These are phyloP conservation scores for Neurospora intermedia DNA, from an alignment of 495 filamentous ascomycete genomes.

Conservation along the genomic window DNA sequence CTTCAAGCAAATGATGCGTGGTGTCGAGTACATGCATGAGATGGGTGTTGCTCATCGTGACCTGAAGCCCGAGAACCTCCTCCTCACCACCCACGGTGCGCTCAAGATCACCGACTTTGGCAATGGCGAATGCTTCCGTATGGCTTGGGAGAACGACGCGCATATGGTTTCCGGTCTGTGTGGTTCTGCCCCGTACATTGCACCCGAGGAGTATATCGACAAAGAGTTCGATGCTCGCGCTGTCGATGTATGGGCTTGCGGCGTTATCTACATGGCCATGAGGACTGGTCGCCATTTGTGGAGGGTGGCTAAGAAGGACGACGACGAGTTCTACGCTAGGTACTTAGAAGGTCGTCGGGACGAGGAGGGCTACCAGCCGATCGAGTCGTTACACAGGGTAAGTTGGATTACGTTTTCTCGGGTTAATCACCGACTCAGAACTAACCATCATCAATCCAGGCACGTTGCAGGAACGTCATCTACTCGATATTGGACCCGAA, in stretches of 20 bases:
- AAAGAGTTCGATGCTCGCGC: constrained; percentile 93
- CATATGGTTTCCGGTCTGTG: constrained; percentile 97
- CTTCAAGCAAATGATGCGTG: constrained; percentile 99
- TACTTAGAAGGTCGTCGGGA: constrained; percentile 87
- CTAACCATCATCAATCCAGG: constrained; percentile 40
- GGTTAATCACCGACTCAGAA: constrained; percentile 6
- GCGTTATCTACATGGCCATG: constrained; percentile 99
- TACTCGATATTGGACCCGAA: constrained; percentile 99
- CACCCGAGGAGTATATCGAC: constrained; percentile 91
- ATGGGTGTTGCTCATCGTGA: constrained; percentile 99
- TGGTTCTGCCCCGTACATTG: constrained; percentile 93
- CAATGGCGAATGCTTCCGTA: constrained; percentile 98
- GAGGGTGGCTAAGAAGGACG: constrained; percentile 89
- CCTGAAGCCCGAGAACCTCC: constrained; percentile 92
- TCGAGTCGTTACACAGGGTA: constrained; percentile 92
- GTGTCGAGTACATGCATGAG: constrained; percentile 98
- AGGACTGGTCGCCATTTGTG: constrained; percentile 90
- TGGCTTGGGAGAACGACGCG: constrained; percentile 97
- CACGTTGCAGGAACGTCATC: constrained; percentile 95
- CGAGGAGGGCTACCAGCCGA: constrained; percentile 90
- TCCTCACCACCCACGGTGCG: constrained; percentile 85
- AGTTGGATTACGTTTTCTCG: constrained; percentile 26
- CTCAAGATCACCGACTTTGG: constrained; percentile 99
- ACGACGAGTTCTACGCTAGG: constrained; percentile 92
- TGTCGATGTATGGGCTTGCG: constrained; percentile 95